These are phyloP conservation scores for Stenocarpella maydis DNA, from an alignment of 2,329 filamentous ascomycete species.

Conservation along the genomic window DNA sequence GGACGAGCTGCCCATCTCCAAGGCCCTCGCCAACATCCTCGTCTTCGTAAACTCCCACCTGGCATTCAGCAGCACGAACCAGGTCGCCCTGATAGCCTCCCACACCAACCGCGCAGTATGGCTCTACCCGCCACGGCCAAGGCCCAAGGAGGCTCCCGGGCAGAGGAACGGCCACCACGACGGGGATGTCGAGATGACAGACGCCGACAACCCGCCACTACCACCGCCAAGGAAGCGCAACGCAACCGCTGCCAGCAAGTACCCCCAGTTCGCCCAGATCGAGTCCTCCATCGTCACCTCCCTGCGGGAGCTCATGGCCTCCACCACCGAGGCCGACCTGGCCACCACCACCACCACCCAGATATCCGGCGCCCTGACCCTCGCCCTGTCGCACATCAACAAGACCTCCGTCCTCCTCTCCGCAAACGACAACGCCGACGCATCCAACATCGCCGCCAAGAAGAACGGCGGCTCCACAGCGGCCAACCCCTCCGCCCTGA, in stretches of 20 bases:
- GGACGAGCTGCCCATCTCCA: constrained; percentile 78
- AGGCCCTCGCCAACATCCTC: constrained; percentile 86
- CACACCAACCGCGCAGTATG: constrained; percentile 87
- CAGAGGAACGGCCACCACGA: background rate
- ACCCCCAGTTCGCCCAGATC: constrained; percentile 87
- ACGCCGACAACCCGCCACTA: constrained; percentile 40
- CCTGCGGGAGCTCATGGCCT: constrained; percentile 74
- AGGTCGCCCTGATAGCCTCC: constrained; percentile 89
- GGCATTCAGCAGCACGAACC: constrained; percentile 91
- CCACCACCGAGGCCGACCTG: constrained; percentile 72
- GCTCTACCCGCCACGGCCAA: constrained; percentile 75
- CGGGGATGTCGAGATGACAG: constrained; percentile 66
- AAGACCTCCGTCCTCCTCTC: constrained; percentile 75
- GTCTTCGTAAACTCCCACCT: constrained; percentile 98
- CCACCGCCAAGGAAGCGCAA: constrained; percentile 41
- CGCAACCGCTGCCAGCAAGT: constrained; percentile 78
- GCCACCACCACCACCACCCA: constrained; percentile 82
- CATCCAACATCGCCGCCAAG: constrained; percentile 38
- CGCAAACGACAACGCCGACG: constrained; percentile 58
- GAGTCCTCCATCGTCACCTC: constrained; percentile 82
- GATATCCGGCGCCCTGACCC: constrained; percentile 88
- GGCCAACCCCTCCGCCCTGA: constrained; percentile 46
- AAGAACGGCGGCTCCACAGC: constrained; percentile 39
- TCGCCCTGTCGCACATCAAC: constrained; percentile 90
- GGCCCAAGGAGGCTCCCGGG: constrained; percentile 29